Percentiles rank a stretch among this genome's conserved stretches.
phyloP scores from a whole-genome alignment of 306 rosid genomes.

The Phaseolus lunatus region DNA sequence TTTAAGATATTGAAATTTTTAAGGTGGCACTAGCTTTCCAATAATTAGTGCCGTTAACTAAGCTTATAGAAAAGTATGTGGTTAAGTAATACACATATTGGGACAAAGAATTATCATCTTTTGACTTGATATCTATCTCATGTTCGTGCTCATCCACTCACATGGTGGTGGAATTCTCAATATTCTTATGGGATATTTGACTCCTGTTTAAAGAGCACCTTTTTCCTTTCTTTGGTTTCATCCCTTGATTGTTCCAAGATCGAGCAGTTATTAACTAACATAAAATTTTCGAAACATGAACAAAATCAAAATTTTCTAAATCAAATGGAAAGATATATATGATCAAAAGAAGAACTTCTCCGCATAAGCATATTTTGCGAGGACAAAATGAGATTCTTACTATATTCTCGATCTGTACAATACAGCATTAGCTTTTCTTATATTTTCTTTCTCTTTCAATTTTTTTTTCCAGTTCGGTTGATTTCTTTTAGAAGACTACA shows the following conservation, averaged over 20 bases:
- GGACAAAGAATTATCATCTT: not conserved
- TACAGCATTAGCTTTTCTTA: constrained; percentile 2
- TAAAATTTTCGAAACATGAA: constrained; percentile 6
- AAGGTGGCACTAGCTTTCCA: not conserved
- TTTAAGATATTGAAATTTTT: not conserved
- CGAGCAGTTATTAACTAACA: not conserved
- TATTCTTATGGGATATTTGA: constrained; percentile 3
- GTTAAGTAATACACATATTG: not conserved
- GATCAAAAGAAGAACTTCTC: not conserved
- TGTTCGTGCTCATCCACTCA: constrained; percentile 23
- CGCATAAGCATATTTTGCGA: constrained; percentile 29
- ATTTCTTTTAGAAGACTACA: not conserved
- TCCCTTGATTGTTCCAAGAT: constrained; percentile 12
- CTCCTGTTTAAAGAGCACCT: not conserved
- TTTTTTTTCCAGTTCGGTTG: not conserved
- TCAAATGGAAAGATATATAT: not conserved
- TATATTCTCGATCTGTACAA: constrained; percentile 47
- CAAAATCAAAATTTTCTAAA: not conserved
- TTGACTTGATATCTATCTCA: not conserved
- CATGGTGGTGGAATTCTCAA: constrained; percentile 8
- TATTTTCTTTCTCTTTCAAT: constrained; percentile 11
- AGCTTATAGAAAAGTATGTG: not conserved
- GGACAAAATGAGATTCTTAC: constrained; percentile 28
- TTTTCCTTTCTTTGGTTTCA: not conserved
- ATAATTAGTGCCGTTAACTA: not conserved